These are phyloP conservation scores for Pelagophyceae sp. DNA, from an alignment of 352 stramenopile genomes.

Conservation along the genomic window DNA sequence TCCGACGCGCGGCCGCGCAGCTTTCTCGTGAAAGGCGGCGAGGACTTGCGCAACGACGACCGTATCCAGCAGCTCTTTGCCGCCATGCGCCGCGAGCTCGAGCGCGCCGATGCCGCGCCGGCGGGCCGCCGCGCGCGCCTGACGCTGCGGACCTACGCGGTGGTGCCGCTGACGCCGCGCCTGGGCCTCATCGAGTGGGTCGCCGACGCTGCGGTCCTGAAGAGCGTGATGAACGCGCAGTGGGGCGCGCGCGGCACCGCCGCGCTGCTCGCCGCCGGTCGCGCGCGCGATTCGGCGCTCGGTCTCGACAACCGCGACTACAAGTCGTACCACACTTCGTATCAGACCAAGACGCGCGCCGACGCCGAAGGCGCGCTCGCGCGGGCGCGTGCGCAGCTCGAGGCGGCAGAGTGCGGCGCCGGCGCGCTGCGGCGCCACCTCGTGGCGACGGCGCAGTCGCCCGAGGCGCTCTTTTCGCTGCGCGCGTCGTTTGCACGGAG, in stretches of 20 bases:
- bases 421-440: slow-evolving; percentile 15
- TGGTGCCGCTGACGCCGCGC: slow-evolving; percentile 21
- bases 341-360: neutral
- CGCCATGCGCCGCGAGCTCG: slow-evolving; percentile 26
- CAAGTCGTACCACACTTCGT: neutral
- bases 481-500: slow-evolving; percentile 30
- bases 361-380: neutral
- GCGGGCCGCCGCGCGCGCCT: slow-evolving; percentile 46
- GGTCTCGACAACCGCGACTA: neutral
- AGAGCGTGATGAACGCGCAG: slow-evolving; percentile 11
- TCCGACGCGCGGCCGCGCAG: neutral
- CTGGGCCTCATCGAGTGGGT: slow-evolving; percentile 31
- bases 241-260: too few relatives aligned
- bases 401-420: neutral
- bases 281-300: neutral
- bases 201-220: slow-evolving; percentile 11
- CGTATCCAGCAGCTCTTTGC: slow-evolving; percentile 73
- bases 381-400: neutral
- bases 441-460: neutral
- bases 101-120: slow-evolving; percentile 38
- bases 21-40: slow-evolving; percentile 37
- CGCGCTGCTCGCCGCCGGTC: too few relatives aligned
- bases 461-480: slow-evolving; percentile 19
- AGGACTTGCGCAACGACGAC: slow-evolving; percentile 75
- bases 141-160: slow-evolving; percentile 21